A percentile compares a stretch with the other conserved stretches of the same genome.
These are phyloP conservation scores for Apiotrichum sp. DNA, from an alignment of 1,284 basidiomycete species.

Conservation along the genomic window DNA sequence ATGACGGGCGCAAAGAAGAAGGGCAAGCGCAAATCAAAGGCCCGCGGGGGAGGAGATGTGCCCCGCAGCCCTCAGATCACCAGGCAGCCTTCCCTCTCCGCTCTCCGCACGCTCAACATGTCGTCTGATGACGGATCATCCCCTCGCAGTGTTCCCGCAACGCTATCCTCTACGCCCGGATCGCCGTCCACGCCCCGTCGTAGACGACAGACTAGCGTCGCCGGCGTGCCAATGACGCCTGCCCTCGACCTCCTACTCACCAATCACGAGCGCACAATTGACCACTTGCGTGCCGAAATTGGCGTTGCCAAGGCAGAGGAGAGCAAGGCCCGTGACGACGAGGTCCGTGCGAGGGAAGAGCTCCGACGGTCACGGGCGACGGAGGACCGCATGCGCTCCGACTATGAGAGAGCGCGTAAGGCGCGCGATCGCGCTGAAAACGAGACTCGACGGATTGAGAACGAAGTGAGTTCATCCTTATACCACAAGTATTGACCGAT, in stretches of 20 bases:
- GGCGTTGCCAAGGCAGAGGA: constrained; percentile 39
- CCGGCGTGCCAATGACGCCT: constrained; percentile 19
- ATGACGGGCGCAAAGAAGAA: constrained; percentile 13
- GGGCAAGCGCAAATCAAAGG: constrained; percentile 34
- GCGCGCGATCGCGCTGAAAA: constrained; percentile 19
- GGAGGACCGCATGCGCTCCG: constrained; percentile 30
- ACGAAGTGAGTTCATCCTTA: constrained; percentile 29
- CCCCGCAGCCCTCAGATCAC: background rate
- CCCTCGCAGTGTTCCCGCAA: background rate
- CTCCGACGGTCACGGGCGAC: constrained; percentile 19
- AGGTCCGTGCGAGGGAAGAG: constrained; percentile 27
- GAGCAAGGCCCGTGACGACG: constrained; percentile 35
- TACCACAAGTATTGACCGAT: background rate
- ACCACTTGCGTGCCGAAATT: constrained; percentile 36
- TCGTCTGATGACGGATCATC: constrained; percentile 9
- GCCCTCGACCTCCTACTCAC: constrained; percentile 27
- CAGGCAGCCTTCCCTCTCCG: background rate
- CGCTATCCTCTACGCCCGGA: constrained; percentile 1
- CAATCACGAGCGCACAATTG: constrained; percentile 35
- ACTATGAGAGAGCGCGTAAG: constrained; percentile 28
- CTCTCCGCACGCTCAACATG: constrained; percentile 1
- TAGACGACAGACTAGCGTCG: constrained; percentile 21
- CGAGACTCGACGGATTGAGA: constrained; percentile 28
- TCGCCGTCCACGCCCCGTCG: constrained; percentile 11
- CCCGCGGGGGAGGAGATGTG: background rate